phyloP scores from a whole-genome alignment of 768 basidiomycete species.

The Panellus pusillus region DNA sequence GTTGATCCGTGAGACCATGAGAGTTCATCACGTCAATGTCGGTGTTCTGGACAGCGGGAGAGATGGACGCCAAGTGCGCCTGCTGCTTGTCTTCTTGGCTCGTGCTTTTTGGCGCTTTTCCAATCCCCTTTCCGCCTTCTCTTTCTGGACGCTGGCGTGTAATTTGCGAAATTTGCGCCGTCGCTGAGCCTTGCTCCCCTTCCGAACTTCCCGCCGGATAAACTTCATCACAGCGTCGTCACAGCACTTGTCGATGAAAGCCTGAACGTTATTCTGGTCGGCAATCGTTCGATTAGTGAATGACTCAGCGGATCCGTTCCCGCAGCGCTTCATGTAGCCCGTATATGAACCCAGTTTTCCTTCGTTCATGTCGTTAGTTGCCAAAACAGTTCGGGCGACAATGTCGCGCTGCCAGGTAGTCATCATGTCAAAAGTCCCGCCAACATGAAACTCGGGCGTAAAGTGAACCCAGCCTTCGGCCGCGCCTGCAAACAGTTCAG shows the following conservation, averaged over 20 bases:
- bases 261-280: conserved; percentile 18
- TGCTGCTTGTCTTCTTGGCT: neutral
- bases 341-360: conserved; percentile 20
- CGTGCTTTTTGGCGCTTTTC: too few species aligned
- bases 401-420: too few species aligned
- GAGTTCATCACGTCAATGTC: too few species aligned
- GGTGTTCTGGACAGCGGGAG: too few species aligned
- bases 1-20: neutral
- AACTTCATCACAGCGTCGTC: conserved; percentile 10
- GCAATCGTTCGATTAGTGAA: conserved; percentile 14
- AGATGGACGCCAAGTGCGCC: neutral
- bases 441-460: neutral
- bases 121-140: neutral
- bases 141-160: too few species aligned
- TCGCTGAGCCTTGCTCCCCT: neutral
- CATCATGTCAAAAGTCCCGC: conserved; percentile 1
- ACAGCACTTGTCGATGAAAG: conserved; percentile 19
- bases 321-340: neutral
- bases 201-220: conserved; percentile 17
- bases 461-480: conserved; percentile 1
- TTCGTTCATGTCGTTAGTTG: conserved; percentile 26
- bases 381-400: conserved; percentile 14
- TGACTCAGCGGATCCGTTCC: conserved; percentile 11
- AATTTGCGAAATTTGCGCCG: too few species aligned
- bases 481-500: too few species aligned